Evolutionary conservation across 345 rosid species (phyloP), one percentile per base, ranked within the genome.

Genomic region (Brassica cretica): DNA sequence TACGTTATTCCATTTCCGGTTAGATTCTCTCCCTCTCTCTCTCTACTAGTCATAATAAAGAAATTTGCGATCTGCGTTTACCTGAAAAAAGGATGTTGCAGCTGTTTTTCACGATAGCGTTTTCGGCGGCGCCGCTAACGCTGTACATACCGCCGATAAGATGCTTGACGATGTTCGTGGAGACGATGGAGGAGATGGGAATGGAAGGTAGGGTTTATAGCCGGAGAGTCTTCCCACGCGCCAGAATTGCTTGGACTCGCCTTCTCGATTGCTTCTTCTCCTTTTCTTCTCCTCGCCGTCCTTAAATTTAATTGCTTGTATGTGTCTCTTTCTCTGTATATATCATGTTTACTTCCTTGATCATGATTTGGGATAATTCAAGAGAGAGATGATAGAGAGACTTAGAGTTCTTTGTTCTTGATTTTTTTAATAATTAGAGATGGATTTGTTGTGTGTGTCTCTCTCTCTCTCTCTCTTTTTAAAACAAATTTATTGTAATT

Each of bases 91-190:
- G 14, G 39, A 85, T 88, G 91, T 33, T 94, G 83, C 93, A 90
- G 87, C 46, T 94, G 76, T 84, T 94, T 65, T 89, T 87, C 78
- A 89, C 97, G 56, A 80, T 94, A 68, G 97, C 93, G 16, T 92
- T 94, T 82, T 92, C 98, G 37, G 98, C 96, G 11, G 87, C 82
- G 75, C 98, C 98, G 39, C 82, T 94, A 87, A 90, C 89, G 24
- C 81, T 94, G 56, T 94, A 92, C 56, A 72, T 92, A 76, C 98
- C 97, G 11, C 98, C 97, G 12, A 11, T 92, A 19, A 89, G 98
- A 81, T 90, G 88, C 88, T 83, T 94, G 81, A 94, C 83, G 76
- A 82, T 78, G 44, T 94, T 94, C 55, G 94, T 92, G 4, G 90
- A 84, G 77, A 83, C 91, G 70, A 86, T 92, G 92, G 97, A 90